A percentile compares a stretch with the other conserved stretches of the same genome.
Conservation (phyloP, 345 rosid species). For the Eucalyptus sp. region DNA sequence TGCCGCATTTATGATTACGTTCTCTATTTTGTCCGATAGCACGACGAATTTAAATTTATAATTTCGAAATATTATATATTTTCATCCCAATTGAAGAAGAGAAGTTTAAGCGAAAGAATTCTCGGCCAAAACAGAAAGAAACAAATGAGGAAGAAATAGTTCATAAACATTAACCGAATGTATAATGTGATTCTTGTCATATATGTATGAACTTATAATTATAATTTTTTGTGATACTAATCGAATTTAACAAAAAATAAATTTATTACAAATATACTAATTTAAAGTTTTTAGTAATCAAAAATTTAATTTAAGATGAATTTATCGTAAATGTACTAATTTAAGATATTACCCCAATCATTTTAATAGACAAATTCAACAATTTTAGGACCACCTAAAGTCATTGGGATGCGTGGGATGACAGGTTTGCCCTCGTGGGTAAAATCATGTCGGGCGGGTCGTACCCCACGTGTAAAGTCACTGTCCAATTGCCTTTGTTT, state of each 20-base stretch:
- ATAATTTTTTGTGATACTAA: no score
- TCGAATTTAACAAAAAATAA: fast-evolving
- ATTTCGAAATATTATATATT: not conserved
- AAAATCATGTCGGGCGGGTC: not conserved
- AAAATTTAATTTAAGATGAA: not conserved
- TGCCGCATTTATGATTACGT: not conserved
- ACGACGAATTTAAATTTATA: not conserved
- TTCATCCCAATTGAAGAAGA: not conserved
- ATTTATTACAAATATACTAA: not conserved
- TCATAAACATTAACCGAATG: fast-evolving
- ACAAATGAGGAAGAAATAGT: not conserved
- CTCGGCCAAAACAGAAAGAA: not conserved
- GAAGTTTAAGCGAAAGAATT: not conserved
- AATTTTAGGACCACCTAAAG: not conserved
- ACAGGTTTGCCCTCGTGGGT: not conserved
- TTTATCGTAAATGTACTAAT: fast-evolving
- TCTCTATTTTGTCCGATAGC: not conserved
- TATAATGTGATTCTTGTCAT: no score
- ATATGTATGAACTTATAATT: no score
- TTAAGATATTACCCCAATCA: not conserved
- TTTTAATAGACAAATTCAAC: not conserved
- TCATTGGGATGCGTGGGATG: not conserved
- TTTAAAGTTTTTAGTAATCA: fast-evolving
- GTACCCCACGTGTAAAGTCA: not conserved
- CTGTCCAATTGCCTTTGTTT: not conserved